Percentiles rank a stretch among this genome's conserved stretches.
These are phyloP conservation scores for Xenoacremonium recifei DNA, from an alignment of 2,329 filamentous ascomycete species.

Conservation along the genomic window DNA sequence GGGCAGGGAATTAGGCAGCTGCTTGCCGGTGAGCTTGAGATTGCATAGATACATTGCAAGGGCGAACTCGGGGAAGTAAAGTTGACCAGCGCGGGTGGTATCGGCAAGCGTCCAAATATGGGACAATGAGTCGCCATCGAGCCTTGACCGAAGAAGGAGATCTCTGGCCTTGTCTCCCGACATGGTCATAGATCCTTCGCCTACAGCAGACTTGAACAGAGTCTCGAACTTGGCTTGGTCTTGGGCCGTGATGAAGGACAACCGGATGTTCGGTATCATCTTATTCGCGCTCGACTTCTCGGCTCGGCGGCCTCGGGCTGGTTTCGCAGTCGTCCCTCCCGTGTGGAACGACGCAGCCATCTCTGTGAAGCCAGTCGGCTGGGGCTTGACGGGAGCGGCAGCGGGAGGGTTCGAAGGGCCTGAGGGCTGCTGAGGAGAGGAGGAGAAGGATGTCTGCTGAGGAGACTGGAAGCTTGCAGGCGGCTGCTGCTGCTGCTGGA, in stretches of 20 bases:
- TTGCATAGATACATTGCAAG: slow-evolving; percentile 99
- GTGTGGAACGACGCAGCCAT: slow-evolving; percentile 68
- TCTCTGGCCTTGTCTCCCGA: slow-evolving; percentile 92
- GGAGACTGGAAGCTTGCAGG: slow-evolving; percentile 40
- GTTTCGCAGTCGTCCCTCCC: slow-evolving; percentile 36
- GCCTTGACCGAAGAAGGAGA: slow-evolving; percentile 80
- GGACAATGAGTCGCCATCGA: slow-evolving; percentile 82
- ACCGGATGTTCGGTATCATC: slow-evolving; percentile 92
- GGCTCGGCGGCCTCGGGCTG: slow-evolving; percentile 44
- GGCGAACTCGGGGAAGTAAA: slow-evolving; percentile 97
- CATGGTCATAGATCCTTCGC: slow-evolving; percentile 79
- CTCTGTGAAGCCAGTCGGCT: slow-evolving; percentile 63
- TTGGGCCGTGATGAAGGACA: slow-evolving; percentile 93
- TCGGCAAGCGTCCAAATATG: slow-evolving; percentile 96
- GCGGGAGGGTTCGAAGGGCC: slow-evolving; percentile 49
- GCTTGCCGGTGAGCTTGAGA: slow-evolving; percentile 82
- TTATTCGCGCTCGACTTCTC: slow-evolving; percentile 59
- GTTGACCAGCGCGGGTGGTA: slow-evolving; percentile 91
- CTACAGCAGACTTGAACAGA: slow-evolving; percentile 92
- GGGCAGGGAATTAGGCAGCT: slow-evolving; percentile 71
- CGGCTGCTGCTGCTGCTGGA: slow-evolving; percentile 55
- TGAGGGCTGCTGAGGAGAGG: slow-evolving; percentile 51
- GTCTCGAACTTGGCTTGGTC: slow-evolving; percentile 98
- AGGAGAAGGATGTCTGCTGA: slow-evolving; percentile 43
- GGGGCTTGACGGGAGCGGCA: slow-evolving; percentile 63